Evolutionary conservation across 2,329 filamentous ascomycete genomes (phyloP).

Genomic region (Penicillium capsulatum): DNA sequence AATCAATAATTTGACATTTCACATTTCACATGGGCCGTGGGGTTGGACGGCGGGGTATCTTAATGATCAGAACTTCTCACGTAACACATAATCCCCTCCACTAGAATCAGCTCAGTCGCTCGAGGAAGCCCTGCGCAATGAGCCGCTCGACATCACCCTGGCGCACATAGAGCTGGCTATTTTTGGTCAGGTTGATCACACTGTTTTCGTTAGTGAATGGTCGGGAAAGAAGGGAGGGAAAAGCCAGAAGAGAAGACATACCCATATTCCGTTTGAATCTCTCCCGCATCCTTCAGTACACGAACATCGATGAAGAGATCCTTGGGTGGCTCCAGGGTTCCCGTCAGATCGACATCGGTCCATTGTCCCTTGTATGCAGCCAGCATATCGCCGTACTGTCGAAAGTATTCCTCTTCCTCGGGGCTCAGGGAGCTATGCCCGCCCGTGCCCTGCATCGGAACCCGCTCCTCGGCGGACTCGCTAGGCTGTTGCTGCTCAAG

Average conservation of each 20-base stretch:
- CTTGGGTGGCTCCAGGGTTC: slow-evolving; percentile 85
- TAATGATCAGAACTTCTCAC: slow-evolving; percentile 12
- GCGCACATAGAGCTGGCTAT: slow-evolving; percentile 95
- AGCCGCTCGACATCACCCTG: slow-evolving; percentile 93
- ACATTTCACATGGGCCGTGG: background rate
- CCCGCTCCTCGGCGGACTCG: slow-evolving; percentile 35
- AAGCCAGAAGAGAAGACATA: too few relatives aligned
- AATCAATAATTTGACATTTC: too few relatives aligned
- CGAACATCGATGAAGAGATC: slow-evolving; percentile 96
- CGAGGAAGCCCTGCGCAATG: slow-evolving; percentile 90
- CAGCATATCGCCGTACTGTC: slow-evolving; percentile 84
- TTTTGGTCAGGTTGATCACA: slow-evolving; percentile 92
- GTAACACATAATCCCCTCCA: background rate
- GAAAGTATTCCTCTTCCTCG: slow-evolving; percentile 93
- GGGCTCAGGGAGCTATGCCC: slow-evolving; percentile 74
- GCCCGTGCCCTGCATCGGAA: slow-evolving; percentile 17
- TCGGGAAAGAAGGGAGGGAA: slow-evolving; percentile 7
- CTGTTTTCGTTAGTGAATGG: slow-evolving; percentile 51
- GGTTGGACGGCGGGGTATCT: slow-evolving; percentile 11
- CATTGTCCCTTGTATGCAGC: slow-evolving; percentile 98
- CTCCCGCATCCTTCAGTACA: slow-evolving; percentile 91
- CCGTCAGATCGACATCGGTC: slow-evolving; percentile 95
- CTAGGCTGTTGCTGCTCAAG: slow-evolving; percentile 62
- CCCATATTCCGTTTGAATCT: slow-evolving; percentile 99
- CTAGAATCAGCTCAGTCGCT: slow-evolving; percentile 69